A percentile compares a stretch with the other conserved stretches of the same genome.
Evolutionary conservation across 164 flowering plant genomes (phyloP).

Genomic region (Chimonanthus praecox): DNA sequence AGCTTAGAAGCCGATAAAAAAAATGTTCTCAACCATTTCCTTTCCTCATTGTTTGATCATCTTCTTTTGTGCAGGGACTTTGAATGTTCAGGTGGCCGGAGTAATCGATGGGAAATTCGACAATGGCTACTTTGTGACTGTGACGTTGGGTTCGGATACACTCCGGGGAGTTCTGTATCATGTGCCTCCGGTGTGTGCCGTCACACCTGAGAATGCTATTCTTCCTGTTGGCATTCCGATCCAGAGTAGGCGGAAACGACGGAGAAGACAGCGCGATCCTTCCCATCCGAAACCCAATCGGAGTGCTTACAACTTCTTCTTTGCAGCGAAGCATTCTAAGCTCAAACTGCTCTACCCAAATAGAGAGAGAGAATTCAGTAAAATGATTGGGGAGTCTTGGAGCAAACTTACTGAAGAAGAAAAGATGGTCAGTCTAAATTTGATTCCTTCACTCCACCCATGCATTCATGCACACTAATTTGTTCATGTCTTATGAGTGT

Average conservation of each 20-base stretch:
- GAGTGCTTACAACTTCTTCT: constrained; percentile 85
- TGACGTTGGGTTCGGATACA: constrained; percentile 50
- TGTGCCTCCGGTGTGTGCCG: constrained; percentile 15
- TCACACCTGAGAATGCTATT: not conserved
- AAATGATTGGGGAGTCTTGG: constrained; percentile 88
- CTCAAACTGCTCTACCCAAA: constrained; percentile 65
- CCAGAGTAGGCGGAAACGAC: not conserved
- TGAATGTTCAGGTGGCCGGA: constrained; percentile 31
- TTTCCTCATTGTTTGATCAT: not conserved
- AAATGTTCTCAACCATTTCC: not conserved
- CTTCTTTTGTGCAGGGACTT: not conserved
- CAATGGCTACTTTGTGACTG: constrained; percentile 57
- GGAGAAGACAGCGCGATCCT: constrained; percentile 55
- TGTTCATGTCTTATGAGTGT: too few relatives aligned
- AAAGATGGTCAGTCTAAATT: constrained; percentile 34
- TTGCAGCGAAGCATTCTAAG: constrained; percentile 59
- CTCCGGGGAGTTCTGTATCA: constrained; percentile 56
- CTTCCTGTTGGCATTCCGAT: not conserved
- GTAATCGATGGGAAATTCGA: constrained; percentile 76
- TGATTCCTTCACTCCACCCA: too few relatives aligned
- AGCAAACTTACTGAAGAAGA: constrained; percentile 55
- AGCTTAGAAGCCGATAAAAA: too few relatives aligned
- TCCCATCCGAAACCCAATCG: constrained; percentile 66
- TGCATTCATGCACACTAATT: too few relatives aligned
- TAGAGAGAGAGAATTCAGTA: constrained; percentile 73